These are phyloP conservation scores for Rostrohypoxylon terebratum DNA, from an alignment of 495 filamentous ascomycete species.

Conservation along the genomic window DNA sequence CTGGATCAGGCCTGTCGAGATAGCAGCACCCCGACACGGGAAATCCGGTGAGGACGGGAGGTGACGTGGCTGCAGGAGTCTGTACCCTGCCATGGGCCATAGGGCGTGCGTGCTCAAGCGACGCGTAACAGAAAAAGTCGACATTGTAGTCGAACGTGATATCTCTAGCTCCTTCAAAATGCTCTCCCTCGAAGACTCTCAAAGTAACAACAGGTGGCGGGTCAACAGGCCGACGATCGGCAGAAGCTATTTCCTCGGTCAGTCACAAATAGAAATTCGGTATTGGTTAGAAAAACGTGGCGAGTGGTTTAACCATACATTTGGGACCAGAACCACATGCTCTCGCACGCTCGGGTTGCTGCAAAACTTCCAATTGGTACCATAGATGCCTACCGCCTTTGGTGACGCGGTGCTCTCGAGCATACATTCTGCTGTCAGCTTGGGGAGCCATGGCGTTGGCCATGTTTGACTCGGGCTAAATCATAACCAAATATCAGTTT, in stretches of 20 bases:
- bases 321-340: conserved; percentile 96
- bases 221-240: conserved; percentile 95
- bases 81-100: conserved; percentile 85
- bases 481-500: conserved; percentile 27
- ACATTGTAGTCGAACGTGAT: conserved; percentile 95
- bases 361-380: conserved; percentile 87
- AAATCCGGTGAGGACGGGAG: conserved; percentile 92
- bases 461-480: conserved; percentile 52
- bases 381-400: conserved; percentile 83
- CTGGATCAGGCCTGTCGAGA: conserved; percentile 87
- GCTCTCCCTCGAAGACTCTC: conserved; percentile 84
- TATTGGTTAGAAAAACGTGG: conserved; percentile 13
- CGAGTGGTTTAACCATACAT: conserved; percentile 67
- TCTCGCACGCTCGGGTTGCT: conserved; percentile 95
- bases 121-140: conserved; percentile 97
- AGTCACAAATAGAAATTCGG: conserved; percentile 14
- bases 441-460: conserved; percentile 58
- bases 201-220: conserved; percentile 97
- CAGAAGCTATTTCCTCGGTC: conserved; percentile 72
- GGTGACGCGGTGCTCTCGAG: conserved; percentile 71
- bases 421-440: conserved; percentile 57
- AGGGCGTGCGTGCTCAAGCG: conserved; percentile 85
- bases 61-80: conserved; percentile 70
- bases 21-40: conserved; percentile 98
- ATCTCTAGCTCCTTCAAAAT: conserved; percentile 67